A percentile compares a stretch with the other conserved stretches of the same genome.
Evolutionary conservation across 179 eudicot genomes (phyloP).

Genomic region (Camellia oleifera): DNA sequence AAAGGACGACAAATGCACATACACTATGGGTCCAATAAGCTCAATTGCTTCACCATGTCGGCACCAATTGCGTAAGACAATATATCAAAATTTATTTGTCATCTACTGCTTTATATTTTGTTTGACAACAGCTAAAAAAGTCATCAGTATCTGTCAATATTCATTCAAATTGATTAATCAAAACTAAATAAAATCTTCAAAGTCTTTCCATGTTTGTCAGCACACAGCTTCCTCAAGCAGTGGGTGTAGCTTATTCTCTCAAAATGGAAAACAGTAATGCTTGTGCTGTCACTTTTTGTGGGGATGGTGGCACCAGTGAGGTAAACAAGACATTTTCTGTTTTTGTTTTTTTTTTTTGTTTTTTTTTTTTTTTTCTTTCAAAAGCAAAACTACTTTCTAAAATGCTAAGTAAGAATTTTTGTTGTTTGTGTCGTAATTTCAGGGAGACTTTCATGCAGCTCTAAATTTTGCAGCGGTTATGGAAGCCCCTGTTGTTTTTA

Average conservation of each 20-base stretch:
- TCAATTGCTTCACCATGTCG: constrained; percentile 61
- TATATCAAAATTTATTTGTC: too few relatives aligned
- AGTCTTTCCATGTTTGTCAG: constrained; percentile 15
- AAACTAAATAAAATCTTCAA: background rate
- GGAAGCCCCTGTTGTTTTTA: constrained; percentile 70
- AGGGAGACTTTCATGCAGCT: constrained; percentile 93
- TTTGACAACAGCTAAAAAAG: too few relatives aligned
- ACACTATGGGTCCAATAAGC: constrained; percentile 69
- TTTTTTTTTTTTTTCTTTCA: background rate
- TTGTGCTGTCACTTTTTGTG: constrained; percentile 49
- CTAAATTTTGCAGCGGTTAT: constrained; percentile 81
- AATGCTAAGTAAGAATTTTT: background rate
- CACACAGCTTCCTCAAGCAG: constrained; percentile 53
- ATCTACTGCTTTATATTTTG: background rate
- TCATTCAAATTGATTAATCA: background rate
- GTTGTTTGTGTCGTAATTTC: constrained; percentile 5
- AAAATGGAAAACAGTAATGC: constrained; percentile 53
- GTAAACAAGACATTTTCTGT: constrained; percentile 11
- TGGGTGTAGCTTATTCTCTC: constrained; percentile 58
- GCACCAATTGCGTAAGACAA: constrained; percentile 71
- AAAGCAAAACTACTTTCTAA: background rate
- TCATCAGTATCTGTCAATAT: background rate
- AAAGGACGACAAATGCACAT: constrained; percentile 90
- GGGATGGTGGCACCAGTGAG: constrained; percentile 62
- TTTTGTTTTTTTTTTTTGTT: background rate